Conservation (phyloP, 768 basidiomycete genomes). For the Hygrocybe punicea region DNA sequence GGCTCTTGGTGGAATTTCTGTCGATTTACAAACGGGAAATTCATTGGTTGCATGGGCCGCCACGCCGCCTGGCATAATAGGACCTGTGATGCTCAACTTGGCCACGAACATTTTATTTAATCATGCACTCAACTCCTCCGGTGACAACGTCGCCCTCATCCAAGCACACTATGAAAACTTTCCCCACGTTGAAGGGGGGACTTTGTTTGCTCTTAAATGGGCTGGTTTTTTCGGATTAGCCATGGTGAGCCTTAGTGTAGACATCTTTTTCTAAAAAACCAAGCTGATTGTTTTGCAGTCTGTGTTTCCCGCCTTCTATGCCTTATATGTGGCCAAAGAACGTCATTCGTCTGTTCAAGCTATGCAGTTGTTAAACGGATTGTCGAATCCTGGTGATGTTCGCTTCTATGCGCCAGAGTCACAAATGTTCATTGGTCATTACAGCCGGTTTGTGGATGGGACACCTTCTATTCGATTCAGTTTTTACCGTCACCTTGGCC, state of each 20-base stretch:
- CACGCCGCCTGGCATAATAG: slow-evolving; percentile 53
- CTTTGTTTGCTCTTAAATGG: slow-evolving; percentile 68
- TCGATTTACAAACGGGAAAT: slow-evolving; percentile 48
- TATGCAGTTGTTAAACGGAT: slow-evolving; percentile 78
- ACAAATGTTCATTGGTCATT: background rate
- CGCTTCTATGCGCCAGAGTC: background rate
- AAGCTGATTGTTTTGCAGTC: slow-evolving; percentile 38
- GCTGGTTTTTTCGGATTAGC: slow-evolving; percentile 67
- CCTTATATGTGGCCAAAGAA: slow-evolving; percentile 73
- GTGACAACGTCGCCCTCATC: slow-evolving; percentile 47
- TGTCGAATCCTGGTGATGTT: slow-evolving; percentile 40
- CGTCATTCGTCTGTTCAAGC: slow-evolving; percentile 70
- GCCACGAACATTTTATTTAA: slow-evolving; percentile 66
- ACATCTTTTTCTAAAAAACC: background rate
- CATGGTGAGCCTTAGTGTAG: slow-evolving; percentile 47
- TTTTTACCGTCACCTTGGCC: slow-evolving; percentile 55
- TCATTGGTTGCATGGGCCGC: slow-evolving; percentile 73
- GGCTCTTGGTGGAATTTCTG: slow-evolving; percentile 65
- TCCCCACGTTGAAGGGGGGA: slow-evolving; percentile 53
- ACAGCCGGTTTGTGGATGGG: slow-evolving; percentile 75
- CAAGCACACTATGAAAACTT: slow-evolving; percentile 55
- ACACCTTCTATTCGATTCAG: slow-evolving; percentile 70
- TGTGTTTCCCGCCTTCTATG: slow-evolving; percentile 79
- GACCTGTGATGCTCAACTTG: slow-evolving; percentile 62
- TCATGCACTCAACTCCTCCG: slow-evolving; percentile 53